Evolutionary conservation across 169 alveolate species (phyloP), one percentile per base, ranked within the genome.

Genomic region (Plasmodium vinckei): DNA sequence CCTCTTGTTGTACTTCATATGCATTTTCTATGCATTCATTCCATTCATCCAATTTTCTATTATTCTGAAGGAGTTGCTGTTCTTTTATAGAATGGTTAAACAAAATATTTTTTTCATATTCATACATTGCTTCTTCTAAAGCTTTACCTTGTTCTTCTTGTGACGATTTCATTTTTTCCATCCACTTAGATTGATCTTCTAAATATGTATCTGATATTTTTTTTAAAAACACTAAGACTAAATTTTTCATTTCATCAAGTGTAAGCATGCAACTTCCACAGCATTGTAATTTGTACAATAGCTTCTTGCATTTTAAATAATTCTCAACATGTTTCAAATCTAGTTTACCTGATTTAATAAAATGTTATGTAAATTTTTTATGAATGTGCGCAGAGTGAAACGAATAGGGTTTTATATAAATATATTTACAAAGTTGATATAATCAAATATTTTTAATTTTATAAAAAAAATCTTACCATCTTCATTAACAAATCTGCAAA

Each of bases 201-300:
- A 63, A 9, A 60, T 84, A 67, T 5, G 94, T 79, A 59, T 95
- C 97, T 21, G 95, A 92, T 49, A 95, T 77, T 59, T 92, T 92
- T 72, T 94, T 92, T 46, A 95, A 91, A 96, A 96, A 95, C 13
- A 93, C 87, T 25, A 93, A 71, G 3, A 97, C 97, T 64, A 95
- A 77, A 19, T 89, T 68, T 77, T 92, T 88, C 94, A 95, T 93
- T 64, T 95, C 96, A 9, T 94, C 96, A 2, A 92, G 64, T 33
- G 72, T 91, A 51, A 93, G 91, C 91, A 69, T 65, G n/a, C 93
- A 91, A 1, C 92, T 95, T 9, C 87, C 94, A 9, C 92, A 71
- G 57, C 91, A 82, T 53, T 91, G 91, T 27, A 88, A 84, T 39
- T 89, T 77, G 49, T 75, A 93, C 79, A 82, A 69, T 82, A 93